phyloP scores from a whole-genome alignment of 108 stramenopile species.

The Skeletonema costatum region DNA sequence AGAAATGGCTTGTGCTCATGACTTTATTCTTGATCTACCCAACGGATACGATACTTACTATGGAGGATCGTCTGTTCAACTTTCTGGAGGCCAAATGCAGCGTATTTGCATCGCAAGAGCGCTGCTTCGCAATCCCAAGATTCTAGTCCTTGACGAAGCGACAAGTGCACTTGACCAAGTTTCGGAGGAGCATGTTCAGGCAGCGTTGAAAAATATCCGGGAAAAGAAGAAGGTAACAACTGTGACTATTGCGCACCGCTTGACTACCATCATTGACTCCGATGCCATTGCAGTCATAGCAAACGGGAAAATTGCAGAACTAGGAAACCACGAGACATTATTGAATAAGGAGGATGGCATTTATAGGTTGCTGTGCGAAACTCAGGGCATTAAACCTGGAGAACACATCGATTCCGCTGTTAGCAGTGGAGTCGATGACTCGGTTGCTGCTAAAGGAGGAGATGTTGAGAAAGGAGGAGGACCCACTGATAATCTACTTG shows the following conservation, averaged over 20 bases:
- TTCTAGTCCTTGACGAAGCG: slow-evolving; percentile 78
- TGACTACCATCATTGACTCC: slow-evolving; percentile 91
- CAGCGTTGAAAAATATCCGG: slow-evolving; percentile 80
- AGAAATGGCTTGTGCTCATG: slow-evolving; percentile 88
- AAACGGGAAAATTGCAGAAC: slow-evolving; percentile 84
- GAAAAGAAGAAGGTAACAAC: slow-evolving; percentile 65
- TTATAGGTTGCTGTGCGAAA: slow-evolving; percentile 29
- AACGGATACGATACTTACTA: slow-evolving; percentile 87
- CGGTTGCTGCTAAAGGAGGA: background rate
- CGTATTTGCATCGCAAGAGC: slow-evolving; percentile 93
- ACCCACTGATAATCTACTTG: background rate
- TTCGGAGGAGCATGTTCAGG: slow-evolving; percentile 87
- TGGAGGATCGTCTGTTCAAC: slow-evolving; percentile 80
- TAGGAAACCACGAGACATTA: slow-evolving; percentile 90
- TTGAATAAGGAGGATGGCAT: slow-evolving; percentile 54
- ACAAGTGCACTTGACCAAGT: slow-evolving; percentile 70
- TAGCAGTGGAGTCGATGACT: background rate
- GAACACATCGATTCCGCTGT: background rate
- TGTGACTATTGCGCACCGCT: slow-evolving; percentile 94
- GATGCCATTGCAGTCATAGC: slow-evolving; percentile 91
- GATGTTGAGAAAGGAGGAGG: background rate
- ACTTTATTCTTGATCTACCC: slow-evolving; percentile 76
- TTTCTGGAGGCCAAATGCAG: slow-evolving; percentile 96
- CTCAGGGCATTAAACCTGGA: slow-evolving; percentile 23
- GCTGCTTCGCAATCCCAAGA: slow-evolving; percentile 68